Base-by-base conservation (phyloP, 768 basidiomycete genomes). In the Serendipita sp. region DNA sequence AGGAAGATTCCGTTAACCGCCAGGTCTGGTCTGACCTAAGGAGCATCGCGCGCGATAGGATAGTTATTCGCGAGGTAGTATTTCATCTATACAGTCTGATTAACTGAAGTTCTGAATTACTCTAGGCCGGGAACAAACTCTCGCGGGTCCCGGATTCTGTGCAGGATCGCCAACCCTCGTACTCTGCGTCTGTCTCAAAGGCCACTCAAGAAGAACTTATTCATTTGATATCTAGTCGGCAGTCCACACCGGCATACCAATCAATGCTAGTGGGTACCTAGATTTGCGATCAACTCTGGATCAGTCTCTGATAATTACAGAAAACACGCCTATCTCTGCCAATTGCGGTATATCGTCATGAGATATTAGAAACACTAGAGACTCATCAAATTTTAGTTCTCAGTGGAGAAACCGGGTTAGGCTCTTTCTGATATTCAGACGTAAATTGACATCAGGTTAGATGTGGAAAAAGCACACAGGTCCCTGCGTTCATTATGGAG, bases 401-500 rank as follows among this genome's bases (percentile, higher is more conserved):
- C 0, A 95, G 86, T 66, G 86, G 86, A 44, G 86, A 88, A 70
- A 88, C 86, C 8, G 86, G 87, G 83, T 82, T 63, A 66, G 76
- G 66, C 13, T 18, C 18, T 10, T 53, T 11, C n/a, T 46, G 5
- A 8, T 34, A 44, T 2, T 31, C 76, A 75, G 31, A 73, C 74
- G 70, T 77, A 75, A 13, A 10, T 43, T 13, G 4, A 16, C 31
- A n/a, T 46, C 11, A 55, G 23, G 27, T 27, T 52, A 11, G 18
- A 37, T 93, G 92, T 70, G 95, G 95, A 6, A 99, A 99, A 76
- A 96, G 93, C 1, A 98, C 95, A 0, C 95, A 98, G 75, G 83
- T 97, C 2, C 95, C 95, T 2, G 80, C 87, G 0, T 98, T 93
- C 75, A 87, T 98, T 67, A 80, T 99, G 8, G 95, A 99, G 72